Evolutionary conservation across 2,329 filamentous ascomycete genomes (phyloP).

Genomic region (Xylaria sp.): DNA sequence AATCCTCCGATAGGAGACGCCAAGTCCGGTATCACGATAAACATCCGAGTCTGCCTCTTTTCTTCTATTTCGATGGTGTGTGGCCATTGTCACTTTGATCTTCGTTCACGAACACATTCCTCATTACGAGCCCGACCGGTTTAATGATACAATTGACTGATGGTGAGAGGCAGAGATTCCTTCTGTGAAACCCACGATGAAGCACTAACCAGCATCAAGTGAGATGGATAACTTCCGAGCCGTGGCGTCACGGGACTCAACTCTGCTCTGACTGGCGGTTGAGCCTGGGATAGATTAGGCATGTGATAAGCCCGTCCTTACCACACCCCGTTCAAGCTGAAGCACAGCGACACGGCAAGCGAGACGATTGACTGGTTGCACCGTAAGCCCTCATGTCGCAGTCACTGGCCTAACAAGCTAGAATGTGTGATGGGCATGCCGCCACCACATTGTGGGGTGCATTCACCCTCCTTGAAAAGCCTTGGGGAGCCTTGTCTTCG

Average conservation of each 20-base stretch:
- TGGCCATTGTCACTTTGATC: neutral
- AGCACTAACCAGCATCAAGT: slow-evolving; percentile 5
- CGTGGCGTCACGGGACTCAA: slow-evolving; percentile 3
- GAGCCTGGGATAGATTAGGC: neutral
- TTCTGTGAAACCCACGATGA: neutral
- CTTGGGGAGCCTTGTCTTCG: slow-evolving; percentile 11
- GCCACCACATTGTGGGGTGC: slow-evolving; percentile 25
- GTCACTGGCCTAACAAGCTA: slow-evolving; percentile 7
- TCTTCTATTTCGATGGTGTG: neutral
- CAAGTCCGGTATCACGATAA: neutral
- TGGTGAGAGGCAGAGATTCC: slow-evolving; percentile 1
- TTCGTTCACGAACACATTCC: neutral
- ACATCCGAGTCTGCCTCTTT: neutral
- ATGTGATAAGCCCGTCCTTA: neutral
- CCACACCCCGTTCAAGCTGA: slow-evolving; percentile 13
- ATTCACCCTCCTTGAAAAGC: slow-evolving; percentile 15
- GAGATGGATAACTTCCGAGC: slow-evolving; percentile 1
- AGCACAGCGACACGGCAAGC: slow-evolving; percentile 10
- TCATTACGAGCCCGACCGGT: neutral
- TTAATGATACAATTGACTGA: neutral
- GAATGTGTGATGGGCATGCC: slow-evolving; percentile 18
- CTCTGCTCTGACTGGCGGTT: slow-evolving; percentile 3
- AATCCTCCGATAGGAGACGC: slow-evolving; percentile 2
- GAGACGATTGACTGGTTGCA: slow-evolving; percentile 13
- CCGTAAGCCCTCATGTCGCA: slow-evolving; percentile 10